These are phyloP conservation scores for Fonsecaea multimorphosa DNA, from an alignment of 2,329 filamentous ascomycete genomes.

Conservation along the genomic window DNA sequence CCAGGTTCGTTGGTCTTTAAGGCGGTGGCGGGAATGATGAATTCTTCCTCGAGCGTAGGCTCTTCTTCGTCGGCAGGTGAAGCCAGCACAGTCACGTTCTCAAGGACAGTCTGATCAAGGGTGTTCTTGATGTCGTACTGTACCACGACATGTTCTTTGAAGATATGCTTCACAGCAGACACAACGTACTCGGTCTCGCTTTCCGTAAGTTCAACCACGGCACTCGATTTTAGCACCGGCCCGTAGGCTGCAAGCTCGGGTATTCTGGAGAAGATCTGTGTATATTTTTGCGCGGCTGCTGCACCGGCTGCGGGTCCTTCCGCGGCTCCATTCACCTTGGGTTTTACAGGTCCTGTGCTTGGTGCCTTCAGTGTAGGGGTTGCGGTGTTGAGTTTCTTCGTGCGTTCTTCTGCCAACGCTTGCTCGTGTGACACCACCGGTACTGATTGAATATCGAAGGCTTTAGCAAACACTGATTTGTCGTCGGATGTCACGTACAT, in stretches of 20 bases:
- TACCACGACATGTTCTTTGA: slow-evolving; percentile 94
- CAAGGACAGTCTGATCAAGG: slow-evolving; percentile 83
- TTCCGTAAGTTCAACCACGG: slow-evolving; percentile 87
- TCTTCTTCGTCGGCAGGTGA: slow-evolving; percentile 83
- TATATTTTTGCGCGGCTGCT: slow-evolving; percentile 79
- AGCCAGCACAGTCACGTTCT: slow-evolving; percentile 84
- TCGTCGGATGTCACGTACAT: slow-evolving; percentile 96
- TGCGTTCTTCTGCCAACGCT: slow-evolving; percentile 92
- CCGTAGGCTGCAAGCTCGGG: slow-evolving; percentile 92
- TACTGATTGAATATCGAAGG: slow-evolving; percentile 90
- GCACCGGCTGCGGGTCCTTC: slow-evolving; percentile 80
- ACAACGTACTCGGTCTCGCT: slow-evolving; percentile 98
- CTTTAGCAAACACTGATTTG: slow-evolving; percentile 78
- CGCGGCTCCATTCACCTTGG: slow-evolving; percentile 68
- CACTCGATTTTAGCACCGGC: slow-evolving; percentile 86
- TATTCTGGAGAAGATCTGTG: slow-evolving; percentile 83
- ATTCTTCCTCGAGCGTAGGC: slow-evolving; percentile 73
- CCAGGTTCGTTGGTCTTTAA: slow-evolving; percentile 85
- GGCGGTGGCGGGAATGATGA: slow-evolving; percentile 87
- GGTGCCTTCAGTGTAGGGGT: slow-evolving; percentile 94
- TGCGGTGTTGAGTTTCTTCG: slow-evolving; percentile 93
- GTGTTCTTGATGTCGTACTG: slow-evolving; percentile 99
- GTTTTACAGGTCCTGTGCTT: slow-evolving; percentile 76
- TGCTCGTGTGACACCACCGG: slow-evolving; percentile 95
- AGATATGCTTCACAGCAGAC: slow-evolving; percentile 91